Conservation (phyloP, 192 early-diverging fungal species). For the Backusella circina region DNA sequence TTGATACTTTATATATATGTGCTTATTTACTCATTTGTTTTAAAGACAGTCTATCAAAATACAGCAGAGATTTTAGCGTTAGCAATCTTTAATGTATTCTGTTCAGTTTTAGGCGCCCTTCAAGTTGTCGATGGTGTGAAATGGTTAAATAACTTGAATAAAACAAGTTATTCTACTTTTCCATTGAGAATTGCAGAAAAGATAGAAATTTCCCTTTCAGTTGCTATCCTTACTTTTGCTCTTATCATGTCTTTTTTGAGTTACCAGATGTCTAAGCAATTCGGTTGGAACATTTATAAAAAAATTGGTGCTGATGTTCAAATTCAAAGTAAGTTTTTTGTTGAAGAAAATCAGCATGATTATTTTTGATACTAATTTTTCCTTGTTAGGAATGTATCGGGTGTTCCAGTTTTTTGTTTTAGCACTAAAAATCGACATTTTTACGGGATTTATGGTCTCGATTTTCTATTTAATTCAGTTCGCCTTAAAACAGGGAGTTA, state of each 20-base stretch:
- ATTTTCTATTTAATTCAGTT: slow-evolving; percentile 53
- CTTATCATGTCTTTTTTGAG: slow-evolving; percentile 20
- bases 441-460: slow-evolving; percentile 72
- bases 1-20: background rate
- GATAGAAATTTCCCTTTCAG: slow-evolving; percentile 30
- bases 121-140: slow-evolving; percentile 33
- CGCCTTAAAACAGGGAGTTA: slow-evolving; percentile 18
- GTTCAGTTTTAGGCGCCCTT: slow-evolving; percentile 29
- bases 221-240: slow-evolving; percentile 28
- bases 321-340: slow-evolving; percentile 50
- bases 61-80: slow-evolving; percentile 36
- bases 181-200: slow-evolving; percentile 30
- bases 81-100: slow-evolving; percentile 34
- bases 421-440: slow-evolving; percentile 77
- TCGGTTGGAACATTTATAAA: slow-evolving; percentile 61
- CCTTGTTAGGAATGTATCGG: slow-evolving; percentile 48
- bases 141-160: slow-evolving; percentile 22
- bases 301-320: slow-evolving; percentile 61
- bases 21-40: background rate
- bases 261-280: slow-evolving; percentile 29
- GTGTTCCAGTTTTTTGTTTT: slow-evolving; percentile 77
- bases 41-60: slow-evolving; percentile 37
- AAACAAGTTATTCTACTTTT: background rate
- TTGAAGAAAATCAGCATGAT: background rate
- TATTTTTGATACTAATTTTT: background rate